Base-by-base conservation (phyloP, 345 rosid genomes). In the Hypericum androsaemum region DNA sequence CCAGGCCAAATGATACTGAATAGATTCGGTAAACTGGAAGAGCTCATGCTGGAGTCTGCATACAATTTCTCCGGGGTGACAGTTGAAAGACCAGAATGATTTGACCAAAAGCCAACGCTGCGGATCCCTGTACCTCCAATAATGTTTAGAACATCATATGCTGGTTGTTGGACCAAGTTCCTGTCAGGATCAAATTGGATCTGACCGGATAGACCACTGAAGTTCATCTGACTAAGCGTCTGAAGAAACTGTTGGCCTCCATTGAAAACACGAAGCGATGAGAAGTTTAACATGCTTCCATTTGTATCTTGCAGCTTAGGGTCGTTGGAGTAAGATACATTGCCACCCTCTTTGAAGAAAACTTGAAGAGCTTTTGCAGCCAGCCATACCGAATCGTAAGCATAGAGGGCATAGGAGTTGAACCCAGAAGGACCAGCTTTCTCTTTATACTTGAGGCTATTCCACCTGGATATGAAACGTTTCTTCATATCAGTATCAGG, bases 341-440 rank as follows among this genome's bases (percentile, higher is more conserved):
- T 67, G 54, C 89, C 81, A n/a, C 85, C 87, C 58, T 71, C 62
- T 6, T 56, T 66, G 67, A 87, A 59, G 60, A 77, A 90, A 47
- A 47, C 51, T 40, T 84, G 81, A 5, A 90, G 88, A 54, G 95
- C 95, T 16, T 63, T 80, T 37, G 98, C 96, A 64, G 75, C 89
- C 65, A 90, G 75, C 96, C 95, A 84, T 57, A 90, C 86, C 8
- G 95, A 77, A 77, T 90, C 98, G 63, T 90, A 90, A 54, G 96
- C 98, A 57, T 74, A 87, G 38, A 84, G 65, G 0, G 96, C 92
- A 50, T 84, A 90, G 22, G 94, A 76, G 67, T 87, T 90, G 46
- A 80, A 80, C 22, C 75, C 72, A 41, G 28, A 39, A 41, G 54
- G 43, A n/a, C 56, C 55, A 0, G 45, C 36, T 41, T 52, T 68